A percentile compares a stretch with the other conserved stretches of the same genome.
These are phyloP conservation scores for Penicillium capsulatum DNA, from an alignment of 2,329 filamentous ascomycete genomes.

Conservation along the genomic window DNA sequence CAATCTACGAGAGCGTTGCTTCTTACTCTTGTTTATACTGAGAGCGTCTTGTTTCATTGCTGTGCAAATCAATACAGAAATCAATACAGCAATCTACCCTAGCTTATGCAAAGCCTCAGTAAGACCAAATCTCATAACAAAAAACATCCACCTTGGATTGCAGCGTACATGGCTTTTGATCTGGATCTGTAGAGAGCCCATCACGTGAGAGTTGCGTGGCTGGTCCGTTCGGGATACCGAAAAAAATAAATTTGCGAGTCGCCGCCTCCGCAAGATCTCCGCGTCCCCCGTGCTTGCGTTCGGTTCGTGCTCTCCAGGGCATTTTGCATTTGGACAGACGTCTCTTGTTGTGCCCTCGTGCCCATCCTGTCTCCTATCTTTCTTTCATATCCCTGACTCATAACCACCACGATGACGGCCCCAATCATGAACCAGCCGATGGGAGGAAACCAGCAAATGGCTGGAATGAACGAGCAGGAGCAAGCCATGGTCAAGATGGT, in stretches of 20 bases:
- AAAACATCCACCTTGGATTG: too few relatives aligned
- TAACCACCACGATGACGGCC: conserved; percentile 30
- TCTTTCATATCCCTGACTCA: not conserved
- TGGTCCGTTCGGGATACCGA: conserved; percentile 17
- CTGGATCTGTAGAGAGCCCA: too few relatives aligned
- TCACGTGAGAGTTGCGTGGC: conserved; percentile 23
- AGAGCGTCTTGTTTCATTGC: conserved; percentile 11
- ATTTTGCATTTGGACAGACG: conserved; percentile 1
- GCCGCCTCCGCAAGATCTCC: conserved; percentile 32
- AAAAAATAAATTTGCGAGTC: conserved; percentile 35
- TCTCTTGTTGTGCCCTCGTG: too few relatives aligned
- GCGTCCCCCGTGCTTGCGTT: conserved; percentile 11
- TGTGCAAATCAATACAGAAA: too few relatives aligned
- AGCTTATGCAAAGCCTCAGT: too few relatives aligned
- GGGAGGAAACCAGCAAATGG: conserved; percentile 25
- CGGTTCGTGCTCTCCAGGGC: conserved; percentile 3
- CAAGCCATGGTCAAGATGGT: conserved; percentile 48
- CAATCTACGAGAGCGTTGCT: conserved; percentile 29
- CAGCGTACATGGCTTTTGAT: too few relatives aligned
- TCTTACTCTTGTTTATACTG: conserved; percentile 11
- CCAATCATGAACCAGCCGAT: conserved; percentile 31
- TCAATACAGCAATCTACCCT: too few relatives aligned
- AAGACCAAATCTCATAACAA: too few relatives aligned
- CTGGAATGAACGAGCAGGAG: conserved; percentile 47
- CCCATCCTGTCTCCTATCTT: too few relatives aligned